These are phyloP conservation scores for Metschnikowia hibisci DNA, from an alignment of 805 yeast genomes.

Conservation along the genomic window DNA sequence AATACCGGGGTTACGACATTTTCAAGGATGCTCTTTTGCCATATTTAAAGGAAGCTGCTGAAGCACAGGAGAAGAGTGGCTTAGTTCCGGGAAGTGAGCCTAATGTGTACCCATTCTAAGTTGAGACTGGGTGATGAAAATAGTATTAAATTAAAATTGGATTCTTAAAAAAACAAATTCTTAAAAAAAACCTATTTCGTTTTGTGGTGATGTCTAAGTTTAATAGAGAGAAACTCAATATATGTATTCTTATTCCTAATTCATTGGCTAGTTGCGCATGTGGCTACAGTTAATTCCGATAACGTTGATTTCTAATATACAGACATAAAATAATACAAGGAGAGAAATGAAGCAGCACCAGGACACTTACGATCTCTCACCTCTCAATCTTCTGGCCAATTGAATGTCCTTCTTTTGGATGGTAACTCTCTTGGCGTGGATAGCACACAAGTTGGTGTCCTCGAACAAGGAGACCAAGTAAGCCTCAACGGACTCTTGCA, in stretches of 20 bases:
- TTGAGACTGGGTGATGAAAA: background rate
- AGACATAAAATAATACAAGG: conserved; percentile 19
- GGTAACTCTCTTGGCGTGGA: conserved; percentile 48
- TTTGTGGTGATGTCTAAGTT: no score
- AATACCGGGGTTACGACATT: conserved; percentile 54
- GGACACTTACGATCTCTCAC: conserved; percentile 39
- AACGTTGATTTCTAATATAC: conserved; percentile 16
- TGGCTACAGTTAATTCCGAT: background rate
- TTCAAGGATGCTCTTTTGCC: conserved; percentile 53
- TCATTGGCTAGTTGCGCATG: background rate
- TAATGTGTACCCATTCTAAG: conserved; percentile 39
- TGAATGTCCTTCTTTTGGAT: conserved; percentile 47
- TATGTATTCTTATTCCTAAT: no score
- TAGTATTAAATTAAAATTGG: no score
- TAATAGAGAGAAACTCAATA: no score
- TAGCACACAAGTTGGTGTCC: conserved; percentile 48
- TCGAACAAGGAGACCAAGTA: conserved; percentile 45
- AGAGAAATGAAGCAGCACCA: conserved; percentile 18
- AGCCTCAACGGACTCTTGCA: conserved; percentile 46
- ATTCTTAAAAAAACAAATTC: no score
- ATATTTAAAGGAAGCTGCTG: conserved; percentile 46
- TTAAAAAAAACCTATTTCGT: no score
- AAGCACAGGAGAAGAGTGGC: conserved; percentile 46
- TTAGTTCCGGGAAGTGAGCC: conserved; percentile 38
- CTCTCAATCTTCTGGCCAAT: conserved; percentile 48